A percentile compares a stretch with the other conserved stretches of the same genome.
phyloP scores from a whole-genome alignment of 768 basidiomycete species.

The Russula sp. region DNA sequence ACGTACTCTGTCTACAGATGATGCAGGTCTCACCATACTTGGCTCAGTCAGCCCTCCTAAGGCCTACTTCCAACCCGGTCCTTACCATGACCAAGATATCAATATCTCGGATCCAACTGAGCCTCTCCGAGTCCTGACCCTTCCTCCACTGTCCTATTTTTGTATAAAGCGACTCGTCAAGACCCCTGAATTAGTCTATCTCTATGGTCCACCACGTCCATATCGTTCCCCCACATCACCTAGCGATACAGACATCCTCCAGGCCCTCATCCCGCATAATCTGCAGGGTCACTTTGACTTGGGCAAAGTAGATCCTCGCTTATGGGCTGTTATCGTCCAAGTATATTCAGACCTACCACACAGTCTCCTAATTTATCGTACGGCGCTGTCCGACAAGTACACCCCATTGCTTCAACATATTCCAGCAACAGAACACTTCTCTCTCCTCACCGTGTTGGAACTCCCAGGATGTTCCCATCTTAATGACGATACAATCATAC shows the following conservation, averaged over 20 bases:
- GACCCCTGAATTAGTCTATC: constrained; percentile 42
- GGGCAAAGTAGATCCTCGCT: constrained; percentile 42
- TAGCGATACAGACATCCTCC: constrained; percentile 33
- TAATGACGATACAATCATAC: constrained; percentile 49
- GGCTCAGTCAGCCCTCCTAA: constrained; percentile 13
- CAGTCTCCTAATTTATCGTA: constrained; percentile 34
- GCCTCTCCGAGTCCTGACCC: background rate
- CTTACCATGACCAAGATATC: constrained; percentile 10
- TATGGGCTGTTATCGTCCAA: constrained; percentile 61
- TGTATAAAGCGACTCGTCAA: constrained; percentile 42
- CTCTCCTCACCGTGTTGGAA: constrained; percentile 59
- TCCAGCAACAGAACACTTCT: constrained; percentile 48
- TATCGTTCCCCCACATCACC: constrained; percentile 31
- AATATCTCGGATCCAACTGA: background rate
- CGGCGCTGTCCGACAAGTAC: constrained; percentile 51
- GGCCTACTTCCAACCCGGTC: constrained; percentile 16
- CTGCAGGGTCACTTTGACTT: constrained; percentile 18
- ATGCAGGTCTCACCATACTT: constrained; percentile 19
- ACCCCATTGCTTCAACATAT: constrained; percentile 54
- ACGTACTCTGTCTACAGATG: constrained; percentile 10
- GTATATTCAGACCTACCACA: constrained; percentile 50
- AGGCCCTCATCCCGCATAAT: constrained; percentile 36
- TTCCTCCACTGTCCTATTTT: constrained; percentile 50
- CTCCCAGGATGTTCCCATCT: constrained; percentile 51
- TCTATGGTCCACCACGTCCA: constrained; percentile 30